phyloP scores from a whole-genome alignment of 495 filamentous ascomycete genomes.

The Friedmanniomyces endolithicus region DNA sequence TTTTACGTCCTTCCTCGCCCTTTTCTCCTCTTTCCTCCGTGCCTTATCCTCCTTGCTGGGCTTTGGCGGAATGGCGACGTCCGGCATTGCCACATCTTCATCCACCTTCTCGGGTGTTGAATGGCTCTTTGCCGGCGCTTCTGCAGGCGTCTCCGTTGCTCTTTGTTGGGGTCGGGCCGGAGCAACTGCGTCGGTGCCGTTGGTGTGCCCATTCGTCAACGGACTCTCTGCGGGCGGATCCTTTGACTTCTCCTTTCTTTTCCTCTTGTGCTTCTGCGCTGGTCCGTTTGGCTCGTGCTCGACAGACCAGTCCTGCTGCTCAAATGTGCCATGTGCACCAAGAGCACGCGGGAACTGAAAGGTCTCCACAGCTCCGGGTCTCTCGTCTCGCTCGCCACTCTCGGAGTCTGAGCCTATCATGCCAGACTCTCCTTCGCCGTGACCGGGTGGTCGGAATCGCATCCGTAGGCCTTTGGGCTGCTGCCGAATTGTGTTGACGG shows the following conservation, averaged over 20 bases:
- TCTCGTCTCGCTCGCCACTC: not conserved
- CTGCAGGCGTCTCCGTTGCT: too few species aligned
- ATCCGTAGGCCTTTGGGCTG: conserved; percentile 50
- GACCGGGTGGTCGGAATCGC: conserved; percentile 39
- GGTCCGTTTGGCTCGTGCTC: not conserved
- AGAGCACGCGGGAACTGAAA: conserved; percentile 14
- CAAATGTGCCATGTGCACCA: conserved; percentile 3
- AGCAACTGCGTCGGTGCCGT: not conserved
- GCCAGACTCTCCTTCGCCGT: conserved; percentile 1
- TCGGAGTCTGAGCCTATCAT: conserved; percentile 10
- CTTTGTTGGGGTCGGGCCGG: too few species aligned
- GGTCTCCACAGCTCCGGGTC: not conserved
- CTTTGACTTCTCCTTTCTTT: conserved; percentile 12
- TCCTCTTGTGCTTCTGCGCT: conserved; percentile 9
- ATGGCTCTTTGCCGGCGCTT: too few species aligned
- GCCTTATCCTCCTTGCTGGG: conserved; percentile 16
- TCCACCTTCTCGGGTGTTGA: not conserved
- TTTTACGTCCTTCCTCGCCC: conserved; percentile 9
- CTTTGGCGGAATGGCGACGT: not conserved
- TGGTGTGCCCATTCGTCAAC: not conserved
- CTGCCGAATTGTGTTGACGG: conserved; percentile 29
- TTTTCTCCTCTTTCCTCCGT: conserved; percentile 17
- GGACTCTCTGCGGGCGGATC: not conserved
- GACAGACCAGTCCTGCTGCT: not conserved
- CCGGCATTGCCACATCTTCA: not conserved